These are phyloP conservation scores for Yamadazyma jaroonii DNA, from an alignment of 1,139 yeast species.

Conservation along the genomic window DNA sequence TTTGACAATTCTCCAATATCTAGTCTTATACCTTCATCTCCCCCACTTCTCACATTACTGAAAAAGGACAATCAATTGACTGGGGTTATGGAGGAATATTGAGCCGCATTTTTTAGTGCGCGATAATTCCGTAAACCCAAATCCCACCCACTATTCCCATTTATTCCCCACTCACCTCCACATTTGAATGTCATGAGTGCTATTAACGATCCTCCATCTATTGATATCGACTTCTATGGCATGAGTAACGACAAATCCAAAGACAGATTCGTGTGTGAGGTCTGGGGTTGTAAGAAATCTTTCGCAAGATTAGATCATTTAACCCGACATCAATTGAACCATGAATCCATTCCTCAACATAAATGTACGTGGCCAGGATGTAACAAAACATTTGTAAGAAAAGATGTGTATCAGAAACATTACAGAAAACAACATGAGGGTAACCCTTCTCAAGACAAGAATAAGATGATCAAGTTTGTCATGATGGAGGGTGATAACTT, in stretches of 20 bases:
- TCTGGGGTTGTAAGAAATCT: conserved; percentile 34
- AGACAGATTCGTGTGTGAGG: conserved; percentile 9
- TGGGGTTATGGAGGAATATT: not conserved
- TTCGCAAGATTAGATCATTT: conserved; percentile 43
- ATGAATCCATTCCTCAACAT: conserved; percentile 27
- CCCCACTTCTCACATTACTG: too few species aligned
- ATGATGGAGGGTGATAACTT: conserved; percentile 4
- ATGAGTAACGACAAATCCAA: too few species aligned
- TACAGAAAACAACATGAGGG: conserved; percentile 10
- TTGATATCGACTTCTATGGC: too few species aligned
- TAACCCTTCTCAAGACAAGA: not conserved
- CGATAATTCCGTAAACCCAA: too few species aligned
- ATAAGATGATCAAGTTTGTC: conserved; percentile 8
- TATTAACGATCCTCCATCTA: too few species aligned
- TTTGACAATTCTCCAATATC: conserved; percentile 1
- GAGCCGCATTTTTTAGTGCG: not conserved
- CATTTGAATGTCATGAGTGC: too few species aligned
- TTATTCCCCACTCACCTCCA: not conserved
- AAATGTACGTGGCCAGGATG: conserved; percentile 35
- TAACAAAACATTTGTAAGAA: conserved; percentile 40
- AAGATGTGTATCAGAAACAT: conserved; percentile 25
- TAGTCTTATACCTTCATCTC: not conserved
- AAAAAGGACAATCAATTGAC: conserved; percentile 1
- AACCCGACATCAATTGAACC: conserved; percentile 42
- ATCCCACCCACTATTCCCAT: not conserved